Evolutionary conservation across 1,139 yeast genomes (phyloP).

Genomic region (Zygoascus meyerae): DNA sequence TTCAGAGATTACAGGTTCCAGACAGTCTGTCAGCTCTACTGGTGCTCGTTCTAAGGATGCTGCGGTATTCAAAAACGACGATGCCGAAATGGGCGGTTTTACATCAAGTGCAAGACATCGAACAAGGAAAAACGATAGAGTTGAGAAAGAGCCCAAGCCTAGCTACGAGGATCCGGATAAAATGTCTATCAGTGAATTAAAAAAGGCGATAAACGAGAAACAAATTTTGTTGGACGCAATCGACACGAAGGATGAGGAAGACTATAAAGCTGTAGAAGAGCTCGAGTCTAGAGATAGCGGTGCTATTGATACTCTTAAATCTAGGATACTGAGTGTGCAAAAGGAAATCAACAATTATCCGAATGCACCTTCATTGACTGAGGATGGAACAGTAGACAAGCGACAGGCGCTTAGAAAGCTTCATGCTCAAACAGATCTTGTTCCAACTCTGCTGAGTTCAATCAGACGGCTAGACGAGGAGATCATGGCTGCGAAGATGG

Average conservation of each 20-base stretch:
- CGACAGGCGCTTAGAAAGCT: constrained; percentile 47
- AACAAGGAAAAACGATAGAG: constrained; percentile 7
- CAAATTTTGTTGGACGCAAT: constrained; percentile 63
- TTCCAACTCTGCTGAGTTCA: constrained; percentile 61
- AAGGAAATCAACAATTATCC: constrained; percentile 38
- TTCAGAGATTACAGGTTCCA: constrained; percentile 17
- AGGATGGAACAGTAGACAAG: constrained; percentile 34
- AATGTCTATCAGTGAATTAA: constrained; percentile 43
- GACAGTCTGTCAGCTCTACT: constrained; percentile 29
- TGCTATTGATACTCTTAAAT: constrained; percentile 60
- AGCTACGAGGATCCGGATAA: constrained; percentile 17
- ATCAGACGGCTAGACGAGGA: constrained; percentile 60
- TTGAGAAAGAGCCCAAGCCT: background rate
- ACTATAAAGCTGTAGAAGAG: constrained; percentile 41
- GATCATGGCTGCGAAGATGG: constrained; percentile 63
- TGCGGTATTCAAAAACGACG: constrained; percentile 57
- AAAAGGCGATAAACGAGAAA: constrained; percentile 63
- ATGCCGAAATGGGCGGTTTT: constrained; percentile 58
- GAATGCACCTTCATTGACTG: constrained; percentile 25
- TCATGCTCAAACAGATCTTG: constrained; percentile 54
- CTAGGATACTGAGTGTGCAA: constrained; percentile 54
- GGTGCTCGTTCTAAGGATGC: constrained; percentile 42
- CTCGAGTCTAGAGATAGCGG: constrained; percentile 41
- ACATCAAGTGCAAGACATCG: constrained; percentile 64
- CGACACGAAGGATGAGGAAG: constrained; percentile 62